Base-by-base conservation (phyloP, 83 land plant genomes). In the Thuja plicata region DNA sequence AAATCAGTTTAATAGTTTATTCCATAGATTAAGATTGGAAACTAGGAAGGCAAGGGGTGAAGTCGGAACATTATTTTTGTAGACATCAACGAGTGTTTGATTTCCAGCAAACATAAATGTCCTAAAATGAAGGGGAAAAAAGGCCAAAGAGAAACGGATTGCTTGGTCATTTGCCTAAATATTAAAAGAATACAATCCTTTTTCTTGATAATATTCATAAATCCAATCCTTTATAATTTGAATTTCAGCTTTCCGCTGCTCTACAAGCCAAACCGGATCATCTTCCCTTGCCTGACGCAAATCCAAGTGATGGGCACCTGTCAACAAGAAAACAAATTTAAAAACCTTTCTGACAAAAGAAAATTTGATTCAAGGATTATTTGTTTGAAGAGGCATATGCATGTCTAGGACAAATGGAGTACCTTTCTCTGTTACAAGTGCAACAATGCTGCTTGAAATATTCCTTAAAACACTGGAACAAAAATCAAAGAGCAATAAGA, bases 291-390 rank as follows among this genome's bases (percentile, higher is more conserved):
- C 85, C 74, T 94, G 84, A 30, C 99, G 94, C 79, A 98, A 88
- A 92, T 98, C 99, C 80, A 97, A 78, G 81, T 98, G 99, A 92
- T 98, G 99, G 21, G 99, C 99, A 83, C 99, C 99, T 98, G 91
- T 84, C 13, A 74, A 86, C 9, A 71, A 82, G 46, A 50, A 90
- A 35, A 79, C 15, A 84, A 34, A 11, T 6, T 0, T 38, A 86
- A 21, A 17, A 86, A 38, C 10, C 32, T 46, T 43, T 32, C 54
- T 52, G 79, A 40, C 27, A 87, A 46, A 34, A 57, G 88, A n/a
- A 66, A n/a, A 13, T 15, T 48, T 86, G 52, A 35, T 3, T 71
- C 48, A 37, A 71, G 10, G 30, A 71, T 30, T 87, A 82, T 19
- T 43, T 70, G 80, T 74, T 40, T 34, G 43, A 66, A 66, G 4